Percentiles rank a stretch among this genome's conserved stretches.
Evolutionary conservation across 2,329 filamentous ascomycete species (phyloP).

Genomic region (Paracoccidioides lutzii): DNA sequence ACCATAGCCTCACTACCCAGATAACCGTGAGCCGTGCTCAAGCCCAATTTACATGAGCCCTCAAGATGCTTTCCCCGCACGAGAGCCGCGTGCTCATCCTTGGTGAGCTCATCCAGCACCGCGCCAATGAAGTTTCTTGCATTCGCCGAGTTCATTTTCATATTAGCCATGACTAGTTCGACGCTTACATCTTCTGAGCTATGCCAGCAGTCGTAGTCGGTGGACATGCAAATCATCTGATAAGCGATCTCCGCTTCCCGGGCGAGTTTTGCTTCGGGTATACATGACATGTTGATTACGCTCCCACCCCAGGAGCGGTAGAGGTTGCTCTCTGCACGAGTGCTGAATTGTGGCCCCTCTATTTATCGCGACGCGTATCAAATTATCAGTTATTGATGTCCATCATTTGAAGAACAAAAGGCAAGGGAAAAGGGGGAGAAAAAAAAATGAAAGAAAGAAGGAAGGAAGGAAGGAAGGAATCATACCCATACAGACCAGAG

Average conservation of each 20-base stretch:
- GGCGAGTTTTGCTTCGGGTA: slow-evolving; percentile 92
- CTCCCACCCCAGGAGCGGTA: slow-evolving; percentile 89
- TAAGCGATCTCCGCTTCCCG: slow-evolving; percentile 93
- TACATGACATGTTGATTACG: slow-evolving; percentile 95
- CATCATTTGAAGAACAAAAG: background rate
- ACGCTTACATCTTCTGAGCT: slow-evolving; percentile 60
- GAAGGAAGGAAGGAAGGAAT: background rate
- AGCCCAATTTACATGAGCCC: slow-evolving; percentile 61
- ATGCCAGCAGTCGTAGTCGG: slow-evolving; percentile 98
- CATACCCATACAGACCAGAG: slow-evolving; percentile 81
- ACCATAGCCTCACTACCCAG: slow-evolving; percentile 61
- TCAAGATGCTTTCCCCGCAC: slow-evolving; percentile 71
- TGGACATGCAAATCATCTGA: slow-evolving; percentile 98
- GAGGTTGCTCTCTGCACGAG: slow-evolving; percentile 86
- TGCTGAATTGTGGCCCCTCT: slow-evolving; percentile 98
- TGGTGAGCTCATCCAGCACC: slow-evolving; percentile 73
- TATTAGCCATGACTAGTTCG: slow-evolving; percentile 92
- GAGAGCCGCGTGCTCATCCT: slow-evolving; percentile 61
- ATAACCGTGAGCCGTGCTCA: slow-evolving; percentile 71
- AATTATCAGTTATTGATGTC: background rate
- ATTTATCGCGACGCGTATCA: slow-evolving; percentile 5
- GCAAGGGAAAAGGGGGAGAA: background rate
- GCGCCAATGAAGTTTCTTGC: slow-evolving; percentile 73
- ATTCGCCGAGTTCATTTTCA: slow-evolving; percentile 85
- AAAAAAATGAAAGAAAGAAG: slow-evolving; percentile 1